Conservation (phyloP, 345 rosid genomes). For the Brassica carinata region DNA sequence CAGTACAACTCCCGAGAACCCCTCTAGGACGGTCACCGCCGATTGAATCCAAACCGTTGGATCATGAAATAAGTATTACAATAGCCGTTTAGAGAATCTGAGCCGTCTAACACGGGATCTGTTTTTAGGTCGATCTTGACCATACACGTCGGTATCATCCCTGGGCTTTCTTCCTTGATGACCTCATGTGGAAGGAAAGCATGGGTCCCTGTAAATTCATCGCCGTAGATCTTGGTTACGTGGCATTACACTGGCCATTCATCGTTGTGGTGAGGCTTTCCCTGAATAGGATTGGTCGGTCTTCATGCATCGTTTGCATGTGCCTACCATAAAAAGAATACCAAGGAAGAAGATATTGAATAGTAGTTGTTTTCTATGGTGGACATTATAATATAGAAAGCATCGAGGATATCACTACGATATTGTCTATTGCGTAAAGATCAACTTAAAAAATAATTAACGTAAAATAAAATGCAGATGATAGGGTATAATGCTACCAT, state of each 20-base stretch:
- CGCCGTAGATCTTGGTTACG: constrained; percentile 34
- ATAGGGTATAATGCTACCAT: neutral
- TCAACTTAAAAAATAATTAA: neutral
- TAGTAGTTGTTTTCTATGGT: constrained; percentile 21
- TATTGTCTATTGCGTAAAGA: constrained; percentile 29
- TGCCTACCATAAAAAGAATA: constrained; percentile 32
- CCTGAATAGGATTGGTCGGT: constrained; percentile 40
- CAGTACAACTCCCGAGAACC: constrained; percentile 45
- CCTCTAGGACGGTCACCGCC: constrained; percentile 86
- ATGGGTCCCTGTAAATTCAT: constrained; percentile 6
- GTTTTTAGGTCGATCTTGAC: constrained; percentile 47
- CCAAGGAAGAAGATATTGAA: constrained; percentile 9
- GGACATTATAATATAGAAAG: constrained; percentile 26
- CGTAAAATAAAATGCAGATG: neutral
- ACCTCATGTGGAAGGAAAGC: constrained; percentile 50
- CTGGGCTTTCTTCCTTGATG: constrained; percentile 33
- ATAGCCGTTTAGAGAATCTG: constrained; percentile 49
- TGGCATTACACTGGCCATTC: constrained; percentile 35
- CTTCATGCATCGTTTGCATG: constrained; percentile 45
- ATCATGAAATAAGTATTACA: constrained; percentile 40
- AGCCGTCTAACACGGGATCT: constrained; percentile 55
- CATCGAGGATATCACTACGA: constrained; percentile 22
- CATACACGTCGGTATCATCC: constrained; percentile 43
- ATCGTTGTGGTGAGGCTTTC: constrained; percentile 30
- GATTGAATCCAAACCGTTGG: constrained; percentile 46